A percentile compares a stretch with the other conserved stretches of the same genome.
Conservation (phyloP, 2,329 filamentous ascomycete genomes). For the Incumbomyces delicatus region DNA sequence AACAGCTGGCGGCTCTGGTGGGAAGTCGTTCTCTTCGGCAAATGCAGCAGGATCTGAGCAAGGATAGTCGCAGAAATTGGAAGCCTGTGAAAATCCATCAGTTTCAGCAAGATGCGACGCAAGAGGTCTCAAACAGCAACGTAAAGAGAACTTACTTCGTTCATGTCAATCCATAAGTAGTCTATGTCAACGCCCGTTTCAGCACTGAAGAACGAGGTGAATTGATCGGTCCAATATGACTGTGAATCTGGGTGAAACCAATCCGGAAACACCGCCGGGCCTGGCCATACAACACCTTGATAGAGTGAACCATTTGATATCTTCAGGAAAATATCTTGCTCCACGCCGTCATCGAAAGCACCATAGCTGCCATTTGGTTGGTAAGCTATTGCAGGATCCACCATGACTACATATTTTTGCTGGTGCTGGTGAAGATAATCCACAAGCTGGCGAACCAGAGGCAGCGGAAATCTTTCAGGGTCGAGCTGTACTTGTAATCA, state of each 20-base stretch:
- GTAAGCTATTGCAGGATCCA: slow-evolving; percentile 48
- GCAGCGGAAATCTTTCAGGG: slow-evolving; percentile 28
- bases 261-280: slow-evolving; percentile 58
- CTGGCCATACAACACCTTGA: slow-evolving; percentile 28
- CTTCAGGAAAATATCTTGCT: slow-evolving; percentile 41
- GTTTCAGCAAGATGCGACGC: too few relatives aligned
- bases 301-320: slow-evolving; percentile 31
- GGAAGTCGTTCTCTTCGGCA: slow-evolving; percentile 30
- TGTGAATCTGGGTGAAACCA: slow-evolving; percentile 62
- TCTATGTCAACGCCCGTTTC: slow-evolving; percentile 63
- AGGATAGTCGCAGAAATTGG: slow-evolving; percentile 46
- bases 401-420: slow-evolving; percentile 68
- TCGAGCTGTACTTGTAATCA: slow-evolving; percentile 13
- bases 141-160: slow-evolving; percentile 38
- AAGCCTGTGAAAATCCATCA: too few relatives aligned
- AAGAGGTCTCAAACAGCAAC: too few relatives aligned
- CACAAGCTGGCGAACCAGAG: slow-evolving; percentile 53
- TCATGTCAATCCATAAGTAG: slow-evolving; percentile 68
- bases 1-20: slow-evolving; percentile 54
- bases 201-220: slow-evolving; percentile 54
- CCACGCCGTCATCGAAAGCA: slow-evolving; percentile 52
- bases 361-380: slow-evolving; percentile 34
- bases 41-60: slow-evolving; percentile 47
- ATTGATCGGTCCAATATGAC: slow-evolving; percentile 61
- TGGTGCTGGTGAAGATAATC: slow-evolving; percentile 55